Evolutionary conservation across 495 filamentous ascomycete genomes (phyloP).

Genomic region (Stereocaulon alpinum): DNA sequence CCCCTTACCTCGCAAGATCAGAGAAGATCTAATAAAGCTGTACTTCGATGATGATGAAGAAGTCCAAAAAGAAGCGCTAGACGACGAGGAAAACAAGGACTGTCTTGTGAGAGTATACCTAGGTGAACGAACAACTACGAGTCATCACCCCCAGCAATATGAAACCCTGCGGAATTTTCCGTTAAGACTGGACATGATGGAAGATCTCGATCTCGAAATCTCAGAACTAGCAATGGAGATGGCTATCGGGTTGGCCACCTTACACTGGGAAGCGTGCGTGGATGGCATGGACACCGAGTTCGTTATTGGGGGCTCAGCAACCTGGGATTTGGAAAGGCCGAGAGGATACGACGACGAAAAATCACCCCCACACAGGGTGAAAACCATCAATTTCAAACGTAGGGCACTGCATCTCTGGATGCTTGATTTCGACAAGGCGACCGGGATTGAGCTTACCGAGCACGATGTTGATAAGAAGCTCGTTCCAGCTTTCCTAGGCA

Average conservation of each 20-base stretch:
- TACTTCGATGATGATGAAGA: constrained; percentile 18
- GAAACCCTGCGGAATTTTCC: constrained; percentile 25
- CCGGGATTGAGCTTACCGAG: constrained; percentile 24
- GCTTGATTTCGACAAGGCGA: constrained; percentile 39
- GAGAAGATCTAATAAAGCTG: constrained; percentile 18
- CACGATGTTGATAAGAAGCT: constrained; percentile 28
- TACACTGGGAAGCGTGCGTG: constrained; percentile 26
- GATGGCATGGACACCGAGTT: constrained; percentile 27
- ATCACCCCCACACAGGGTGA: background rate
- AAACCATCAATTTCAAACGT: constrained; percentile 1
- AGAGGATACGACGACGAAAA: background rate
- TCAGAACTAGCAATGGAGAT: constrained; percentile 20
- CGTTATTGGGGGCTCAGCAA: constrained; percentile 24
- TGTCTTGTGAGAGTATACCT: constrained; percentile 23
- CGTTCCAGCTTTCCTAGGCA: constrained; percentile 28
- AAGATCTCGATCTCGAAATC: constrained; percentile 16
- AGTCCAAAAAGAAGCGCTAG: constrained; percentile 14
- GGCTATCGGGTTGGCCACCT: constrained; percentile 25
- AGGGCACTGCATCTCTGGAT: constrained; percentile 30
- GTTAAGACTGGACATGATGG: constrained; percentile 20
- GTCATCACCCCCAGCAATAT: constrained; percentile 1
- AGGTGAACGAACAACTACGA: constrained; percentile 5
- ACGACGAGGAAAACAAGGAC: constrained; percentile 23
- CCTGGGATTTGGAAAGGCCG: background rate
- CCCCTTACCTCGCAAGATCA: constrained; percentile 20